phyloP scores from a whole-genome alignment of 805 yeast species.

The Scheffersomyces spartinae region DNA sequence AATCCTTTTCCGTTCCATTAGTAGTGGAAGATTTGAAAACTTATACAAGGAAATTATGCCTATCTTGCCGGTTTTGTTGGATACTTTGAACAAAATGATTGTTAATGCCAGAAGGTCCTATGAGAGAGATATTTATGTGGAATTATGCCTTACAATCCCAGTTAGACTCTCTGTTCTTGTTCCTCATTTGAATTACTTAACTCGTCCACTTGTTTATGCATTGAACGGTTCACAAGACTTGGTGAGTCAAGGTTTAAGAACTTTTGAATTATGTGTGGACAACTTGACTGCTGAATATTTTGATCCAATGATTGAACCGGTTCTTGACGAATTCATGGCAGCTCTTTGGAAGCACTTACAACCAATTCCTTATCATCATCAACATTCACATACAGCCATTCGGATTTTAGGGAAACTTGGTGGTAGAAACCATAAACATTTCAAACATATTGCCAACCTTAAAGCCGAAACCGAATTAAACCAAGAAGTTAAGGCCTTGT shows the following conservation, averaged over 20 bases:
- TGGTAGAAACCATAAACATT: constrained; percentile 83
- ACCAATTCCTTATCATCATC: constrained; percentile 91
- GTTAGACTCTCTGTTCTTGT: constrained; percentile 88
- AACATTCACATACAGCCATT: constrained; percentile 89
- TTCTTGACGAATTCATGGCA: constrained; percentile 84
- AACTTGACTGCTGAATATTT: constrained; percentile 92
- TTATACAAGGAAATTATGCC: constrained; percentile 91
- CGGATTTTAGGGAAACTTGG: constrained; percentile 92
- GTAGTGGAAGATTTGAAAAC: constrained; percentile 93
- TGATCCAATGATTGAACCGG: constrained; percentile 96
- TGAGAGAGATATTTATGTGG: constrained; percentile 91
- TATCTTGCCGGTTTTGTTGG: constrained; percentile 72
- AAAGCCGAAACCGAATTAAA: constrained; percentile 41
- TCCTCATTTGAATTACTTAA: constrained; percentile 79
- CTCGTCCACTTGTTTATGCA: constrained; percentile 87
- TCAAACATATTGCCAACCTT: constrained; percentile 65
- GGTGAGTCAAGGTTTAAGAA: constrained; percentile 88
- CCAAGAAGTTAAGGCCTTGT: constrained; percentile 58
- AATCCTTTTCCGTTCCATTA: constrained; percentile 84
- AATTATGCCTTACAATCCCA: constrained; percentile 89
- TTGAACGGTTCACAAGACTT: constrained; percentile 83
- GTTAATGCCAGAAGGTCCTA: constrained; percentile 76
- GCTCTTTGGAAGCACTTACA: constrained; percentile 85
- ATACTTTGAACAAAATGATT: constrained; percentile 74
- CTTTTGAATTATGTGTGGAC: constrained; percentile 91